phyloP scores from a whole-genome alignment of 2,329 filamentous ascomycete genomes.

The Alternaria brassicae region DNA sequence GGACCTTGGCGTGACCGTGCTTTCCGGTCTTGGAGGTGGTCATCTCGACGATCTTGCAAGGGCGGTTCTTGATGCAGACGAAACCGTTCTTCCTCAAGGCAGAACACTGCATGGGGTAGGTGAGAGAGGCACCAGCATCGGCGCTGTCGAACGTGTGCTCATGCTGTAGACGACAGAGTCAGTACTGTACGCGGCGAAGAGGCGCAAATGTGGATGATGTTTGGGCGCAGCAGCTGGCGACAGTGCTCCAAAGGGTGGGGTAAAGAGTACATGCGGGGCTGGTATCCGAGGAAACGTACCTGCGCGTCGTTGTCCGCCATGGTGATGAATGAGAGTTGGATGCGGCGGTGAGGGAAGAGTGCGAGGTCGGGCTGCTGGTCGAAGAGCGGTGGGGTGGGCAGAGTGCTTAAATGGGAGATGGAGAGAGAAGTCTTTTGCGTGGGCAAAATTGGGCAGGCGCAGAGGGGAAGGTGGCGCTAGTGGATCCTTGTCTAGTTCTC shows the following conservation, averaged over 20 bases:
- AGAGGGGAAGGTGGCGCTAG: constrained; percentile 39
- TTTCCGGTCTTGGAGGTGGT: constrained; percentile 99
- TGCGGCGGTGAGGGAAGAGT: constrained; percentile 46
- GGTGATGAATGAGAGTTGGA: constrained; percentile 56
- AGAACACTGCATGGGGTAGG: constrained; percentile 99
- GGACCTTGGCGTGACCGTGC: constrained; percentile 99
- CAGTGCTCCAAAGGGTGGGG: constrained; percentile 49
- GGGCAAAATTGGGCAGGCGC: constrained; percentile 30
- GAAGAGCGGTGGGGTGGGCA: constrained; percentile 39
- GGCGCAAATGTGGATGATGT: constrained; percentile 19
- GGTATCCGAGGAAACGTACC: constrained; percentile 56
- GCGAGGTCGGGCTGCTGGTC: constrained; percentile 34
- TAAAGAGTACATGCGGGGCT: constrained; percentile 38
- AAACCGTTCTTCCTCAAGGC: constrained; percentile 99
- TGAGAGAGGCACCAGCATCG: constrained; percentile 94
- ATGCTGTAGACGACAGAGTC: constrained; percentile 52
- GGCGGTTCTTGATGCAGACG: constrained; percentile 98
- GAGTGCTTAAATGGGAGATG: constrained; percentile 36
- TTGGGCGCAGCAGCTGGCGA: constrained; percentile 43
- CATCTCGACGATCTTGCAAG: constrained; percentile 99
- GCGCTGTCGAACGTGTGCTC: constrained; percentile 84
- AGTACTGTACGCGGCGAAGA: constrained; percentile 19
- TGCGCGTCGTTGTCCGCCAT: constrained; percentile 70
- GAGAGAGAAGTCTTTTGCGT: constrained; percentile 38
- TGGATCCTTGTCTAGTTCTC: constrained; percentile 28